phyloP scores from a whole-genome alignment of 306 rosid species.

The Ammopiptanthus mongolicus region DNA sequence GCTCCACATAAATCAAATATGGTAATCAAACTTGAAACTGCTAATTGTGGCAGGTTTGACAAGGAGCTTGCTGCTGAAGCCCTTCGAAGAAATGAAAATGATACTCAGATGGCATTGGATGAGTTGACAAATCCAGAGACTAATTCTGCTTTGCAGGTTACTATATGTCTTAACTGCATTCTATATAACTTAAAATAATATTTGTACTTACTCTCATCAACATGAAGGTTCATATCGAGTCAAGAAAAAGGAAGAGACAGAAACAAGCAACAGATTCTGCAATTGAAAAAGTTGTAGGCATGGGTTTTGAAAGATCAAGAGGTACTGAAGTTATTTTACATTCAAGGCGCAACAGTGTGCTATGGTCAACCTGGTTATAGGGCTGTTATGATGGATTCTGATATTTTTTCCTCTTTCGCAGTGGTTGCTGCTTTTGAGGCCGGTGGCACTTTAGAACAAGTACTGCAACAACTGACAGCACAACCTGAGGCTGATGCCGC shows the following conservation, averaged over 20 bases:
- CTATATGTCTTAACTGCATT: constrained; percentile 3
- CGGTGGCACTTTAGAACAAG: constrained; percentile 49
- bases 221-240: constrained; percentile 56
- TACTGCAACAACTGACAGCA: constrained; percentile 37
- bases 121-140: constrained; percentile 79
- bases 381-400: not conserved
- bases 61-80: constrained; percentile 91
- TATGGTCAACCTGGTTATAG: not conserved
- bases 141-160: constrained; percentile 71
- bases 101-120: constrained; percentile 69
- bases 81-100: constrained; percentile 81
- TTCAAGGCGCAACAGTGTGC: not conserved
- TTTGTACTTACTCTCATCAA: constrained; percentile 9
- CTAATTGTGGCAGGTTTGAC: constrained; percentile 51
- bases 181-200: not conserved
- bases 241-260: constrained; percentile 64
- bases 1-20: not conserved
- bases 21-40: not conserved
- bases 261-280: constrained; percentile 37
- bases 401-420: constrained; percentile 37
- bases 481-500: constrained; percentile 18
- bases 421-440: constrained; percentile 55
- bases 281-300: constrained; percentile 47
- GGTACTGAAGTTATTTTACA: constrained; percentile 41
- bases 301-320: constrained; percentile 84